Evolutionary conservation across 805 yeast genomes (phyloP).

Genomic region (Kuraishia capsulata): DNA sequence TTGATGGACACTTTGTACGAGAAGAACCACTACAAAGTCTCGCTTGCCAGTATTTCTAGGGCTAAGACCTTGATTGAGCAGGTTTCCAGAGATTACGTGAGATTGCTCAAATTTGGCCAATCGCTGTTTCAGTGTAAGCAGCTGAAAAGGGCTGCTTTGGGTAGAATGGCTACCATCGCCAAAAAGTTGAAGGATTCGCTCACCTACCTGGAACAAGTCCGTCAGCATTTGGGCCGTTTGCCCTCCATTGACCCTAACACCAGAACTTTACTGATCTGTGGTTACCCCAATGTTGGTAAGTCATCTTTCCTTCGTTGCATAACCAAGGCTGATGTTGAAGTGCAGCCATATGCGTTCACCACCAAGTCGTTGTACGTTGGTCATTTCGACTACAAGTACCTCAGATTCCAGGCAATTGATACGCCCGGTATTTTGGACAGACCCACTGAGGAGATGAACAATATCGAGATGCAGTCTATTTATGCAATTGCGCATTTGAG

Average conservation of each 20-base stretch:
- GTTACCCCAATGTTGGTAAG: conserved; percentile 98
- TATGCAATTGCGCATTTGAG: conserved; percentile 98
- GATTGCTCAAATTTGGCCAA: conserved; percentile 94
- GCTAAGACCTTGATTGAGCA: conserved; percentile 94
- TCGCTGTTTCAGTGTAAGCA: conserved; percentile 98
- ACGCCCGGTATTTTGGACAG: conserved; percentile 98
- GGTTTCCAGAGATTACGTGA: conserved; percentile 89
- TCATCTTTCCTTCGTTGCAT: conserved; percentile 88
- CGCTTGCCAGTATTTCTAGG: conserved; percentile 87
- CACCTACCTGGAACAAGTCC: conserved; percentile 90
- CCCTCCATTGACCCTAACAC: conserved; percentile 99
- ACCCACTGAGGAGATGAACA: conserved; percentile 99
- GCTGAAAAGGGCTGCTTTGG: conserved; percentile 95
- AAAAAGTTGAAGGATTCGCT: conserved; percentile 94
- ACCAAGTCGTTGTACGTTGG: conserved; percentile 97
- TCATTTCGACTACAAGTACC: conserved; percentile 95
- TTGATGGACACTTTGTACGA: conserved; percentile 96
- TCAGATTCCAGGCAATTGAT: conserved; percentile 97
- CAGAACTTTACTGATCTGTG: conserved; percentile 93
- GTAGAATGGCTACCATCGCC: conserved; percentile 98
- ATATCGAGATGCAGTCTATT: conserved; percentile 98
- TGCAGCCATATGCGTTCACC: conserved; percentile 98
- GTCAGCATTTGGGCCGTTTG: conserved; percentile 97
- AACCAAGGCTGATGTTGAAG: conserved; percentile 98
- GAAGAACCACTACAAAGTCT: conserved; percentile 95